Base-by-base conservation (phyloP, 352 stramenopile species). In the Blastocystis hominis region DNA sequence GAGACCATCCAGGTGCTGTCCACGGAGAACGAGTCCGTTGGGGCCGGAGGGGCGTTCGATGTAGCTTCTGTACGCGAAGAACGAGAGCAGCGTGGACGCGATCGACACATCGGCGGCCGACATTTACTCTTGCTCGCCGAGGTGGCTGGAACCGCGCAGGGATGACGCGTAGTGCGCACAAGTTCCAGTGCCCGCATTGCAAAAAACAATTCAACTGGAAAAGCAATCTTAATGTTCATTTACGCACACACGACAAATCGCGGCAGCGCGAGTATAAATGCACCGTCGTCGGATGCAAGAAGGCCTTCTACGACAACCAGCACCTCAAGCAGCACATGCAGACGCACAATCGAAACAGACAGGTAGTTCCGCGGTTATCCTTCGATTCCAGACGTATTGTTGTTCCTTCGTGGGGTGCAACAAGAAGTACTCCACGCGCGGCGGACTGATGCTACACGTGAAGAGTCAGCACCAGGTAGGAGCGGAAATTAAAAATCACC, bases 271-370 rank as follows among this genome's bases (percentile, higher is more conserved):
- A 87, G 47, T 87, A 50, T 47, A 59, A 75, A 7, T 87, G 77
- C 53, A 55, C 36, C 7, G 77, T 59, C 50, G 55, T 42, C 3
- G 70, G 70, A 13, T 87, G 77, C 36, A 50, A 30, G 10, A 87
- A 87, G 63, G 53, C 77, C 2, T 87, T 87, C 44, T 87, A 87
- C 34, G 77, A 87, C 53, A 64, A 40, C 36, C 77, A 87, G 38
- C 77, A 87, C 36, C 56, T 87, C 34, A 61, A 64, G 10, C 77
- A 87, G n/a, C 77, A 87, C 55, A 46, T 54, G 2, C 70, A 59
- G 61, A 87, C 70, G 3, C 77, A 87, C 55, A 87, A 36, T 34
- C 77, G 77, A 0, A 75, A 75, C 38, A 55, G 53, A 4, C 30
- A 87, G n/a, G 77, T 75, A 17, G 20, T 36, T 30, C 20, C 44